Evolutionary conservation across 2,329 filamentous ascomycete species (phyloP), one percentile per base, ranked within the genome.

Genomic region (Penicillium janthinellum): DNA sequence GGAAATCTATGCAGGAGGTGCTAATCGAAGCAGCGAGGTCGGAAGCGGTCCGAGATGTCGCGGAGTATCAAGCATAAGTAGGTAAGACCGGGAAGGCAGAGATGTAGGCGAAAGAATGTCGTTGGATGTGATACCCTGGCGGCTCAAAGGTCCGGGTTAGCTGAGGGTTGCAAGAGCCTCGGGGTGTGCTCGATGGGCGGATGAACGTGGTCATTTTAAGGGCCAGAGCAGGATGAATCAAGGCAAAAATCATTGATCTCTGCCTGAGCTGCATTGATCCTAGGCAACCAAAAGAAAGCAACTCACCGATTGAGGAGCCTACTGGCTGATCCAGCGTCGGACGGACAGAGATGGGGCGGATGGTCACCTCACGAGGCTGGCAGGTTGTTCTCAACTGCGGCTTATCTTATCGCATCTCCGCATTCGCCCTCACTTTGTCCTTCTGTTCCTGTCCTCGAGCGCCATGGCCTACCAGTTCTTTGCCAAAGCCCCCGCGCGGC

Each of bases 391-490:
- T 52, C 37, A 52, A 58, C 56, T 48, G 38, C 28, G 58, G 45
- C 63, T 67, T 68, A 67, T 69, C 65, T 74, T 75, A 75, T 75
- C 71, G 66, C 63, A 72, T 72, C 72, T 75, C 72, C 72, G 70
- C 73, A 68, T 68, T 69, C 62, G 56, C 58, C 50, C 56, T 56
- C 49, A 60, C 28, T 55, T 49, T 42, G 28, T 31, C 56, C 57
- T 57, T 17, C 14, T 47, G 22, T 47, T 31, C 22, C 25, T 56
- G 53, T 52, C n/a, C 31, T 59, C 6, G 48, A 55, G 47, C 31
- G 15, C 20, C 45, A 77, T 77, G 75, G 73, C 74, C 22, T 74
- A 76, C 54, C 74, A 77, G 56, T 70, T 77, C 58, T 77, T 76
- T 59, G 62, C 72, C 56, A 76, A 75, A 61, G 65, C 70, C 56